These are phyloP conservation scores for Neobulgaria alba DNA, from an alignment of 2,329 filamentous ascomycete species.

Conservation along the genomic window DNA sequence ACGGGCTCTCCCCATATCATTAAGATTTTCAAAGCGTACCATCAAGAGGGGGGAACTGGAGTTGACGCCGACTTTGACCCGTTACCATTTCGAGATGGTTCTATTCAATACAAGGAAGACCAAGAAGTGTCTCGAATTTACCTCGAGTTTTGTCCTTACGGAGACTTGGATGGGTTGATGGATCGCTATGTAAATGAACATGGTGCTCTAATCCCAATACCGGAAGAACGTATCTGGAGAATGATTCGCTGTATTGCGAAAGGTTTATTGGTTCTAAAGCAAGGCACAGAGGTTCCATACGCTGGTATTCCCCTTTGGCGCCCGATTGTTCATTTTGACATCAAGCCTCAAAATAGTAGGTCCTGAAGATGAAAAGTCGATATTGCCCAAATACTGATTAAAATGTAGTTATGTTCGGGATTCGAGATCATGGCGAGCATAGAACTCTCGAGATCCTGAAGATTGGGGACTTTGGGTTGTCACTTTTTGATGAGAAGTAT, in stretches of 20 bases:
- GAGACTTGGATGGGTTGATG: neutral
- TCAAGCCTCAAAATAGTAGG: conserved; percentile 11
- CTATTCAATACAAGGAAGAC: neutral
- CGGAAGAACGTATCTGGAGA: conserved; percentile 9
- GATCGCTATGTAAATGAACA: neutral
- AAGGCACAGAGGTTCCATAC: conserved; percentile 3
- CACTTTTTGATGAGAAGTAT: neutral
- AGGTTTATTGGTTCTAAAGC: conserved; percentile 4
- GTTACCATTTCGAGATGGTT: neutral
- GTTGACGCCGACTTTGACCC: neutral
- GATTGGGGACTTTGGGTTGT: neutral
- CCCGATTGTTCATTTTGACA: conserved; percentile 10
- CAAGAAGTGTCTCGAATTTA: conserved; percentile 1
- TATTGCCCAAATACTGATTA: too few relatives aligned
- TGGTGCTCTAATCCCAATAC: neutral
- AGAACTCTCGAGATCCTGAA: too few relatives aligned
- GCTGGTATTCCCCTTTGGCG: neutral
- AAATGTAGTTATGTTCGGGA: too few relatives aligned
- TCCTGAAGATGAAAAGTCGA: too few relatives aligned
- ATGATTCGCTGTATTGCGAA: conserved; percentile 8
- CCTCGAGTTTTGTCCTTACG: conserved; percentile 5
- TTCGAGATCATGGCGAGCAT: too few relatives aligned
- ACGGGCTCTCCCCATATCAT: conserved; percentile 3
- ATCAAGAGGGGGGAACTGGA: conserved; percentile 2
- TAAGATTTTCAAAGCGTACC: conserved; percentile 3